Base-by-base conservation (phyloP, 2,329 filamentous ascomycete species). In the Aureobasidium pullulans region DNA sequence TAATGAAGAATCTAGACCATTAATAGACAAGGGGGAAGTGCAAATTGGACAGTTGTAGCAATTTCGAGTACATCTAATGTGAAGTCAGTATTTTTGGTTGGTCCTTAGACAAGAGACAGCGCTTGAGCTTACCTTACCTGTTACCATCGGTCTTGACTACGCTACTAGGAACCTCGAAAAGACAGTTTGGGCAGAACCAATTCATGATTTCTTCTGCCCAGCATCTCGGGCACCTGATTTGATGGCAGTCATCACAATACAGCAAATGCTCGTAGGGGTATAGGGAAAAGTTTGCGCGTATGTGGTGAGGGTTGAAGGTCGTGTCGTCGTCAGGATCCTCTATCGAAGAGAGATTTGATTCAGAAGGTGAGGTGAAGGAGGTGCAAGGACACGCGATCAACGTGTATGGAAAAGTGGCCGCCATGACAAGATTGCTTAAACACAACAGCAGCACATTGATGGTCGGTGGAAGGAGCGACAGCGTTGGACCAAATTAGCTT, bases 181-280 rank as follows among this genome's bases (percentile, higher is more conserved):
- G 76, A 71, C 94, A 99, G 71, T 85, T 93, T 5, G 94, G 94
- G 69, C 94, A 99, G 74, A 90, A 99, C 80, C 91, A 96, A 57
- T 90, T 94, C 49, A 96, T 86, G 59, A 96, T 91, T 75, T 99
- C 94, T 71, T 99, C 94, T 49, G 87, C 84, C 57, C 95, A 89
- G 70, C 94, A 99, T 75, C 91, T 82, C 6, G 90, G 89, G 71
- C 94, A 99, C 66, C 94, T 88, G 63, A 97, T 96, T 73, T 96
- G 88, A 71, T 96, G 90, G 73, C 94, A 99, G 72, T 97, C 94
- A 71, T 96, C 93, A 77, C 94, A 99, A 77, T 96, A 99, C 42
- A 97, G 82, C 29, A 99, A 83, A 70, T 96, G 87, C 69, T 97
- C 93, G 46, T 96, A 85, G 0, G 94, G 93, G 70, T 93, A 96